These are phyloP conservation scores for Hippophae rhamnoides DNA, from an alignment of 306 rosid genomes.

Conservation along the genomic window DNA sequence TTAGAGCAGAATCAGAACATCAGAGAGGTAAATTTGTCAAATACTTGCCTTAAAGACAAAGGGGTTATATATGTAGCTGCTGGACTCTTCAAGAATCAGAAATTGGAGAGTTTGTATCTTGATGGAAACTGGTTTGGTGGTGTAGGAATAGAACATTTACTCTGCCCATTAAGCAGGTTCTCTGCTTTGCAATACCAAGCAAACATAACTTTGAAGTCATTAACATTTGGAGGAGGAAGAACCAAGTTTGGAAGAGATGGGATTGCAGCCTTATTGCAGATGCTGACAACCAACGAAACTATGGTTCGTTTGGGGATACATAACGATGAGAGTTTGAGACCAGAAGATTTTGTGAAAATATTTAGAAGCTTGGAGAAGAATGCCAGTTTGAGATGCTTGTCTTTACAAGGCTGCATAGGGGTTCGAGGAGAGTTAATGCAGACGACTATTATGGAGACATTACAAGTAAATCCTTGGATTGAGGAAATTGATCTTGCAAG, in stretches of 20 bases:
- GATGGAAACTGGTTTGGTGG: constrained; percentile 69
- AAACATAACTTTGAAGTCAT: constrained; percentile 49
- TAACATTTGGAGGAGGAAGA: constrained; percentile 74
- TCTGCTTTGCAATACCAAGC: constrained; percentile 78
- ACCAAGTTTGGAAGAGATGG: constrained; percentile 85
- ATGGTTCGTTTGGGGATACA: constrained; percentile 56
- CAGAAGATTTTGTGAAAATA: constrained; percentile 60
- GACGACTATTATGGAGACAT: constrained; percentile 62
- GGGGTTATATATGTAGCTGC: constrained; percentile 74
- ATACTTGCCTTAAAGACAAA: constrained; percentile 69
- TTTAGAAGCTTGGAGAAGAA: constrained; percentile 78
- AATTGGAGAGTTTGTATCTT: constrained; percentile 48
- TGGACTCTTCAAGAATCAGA: constrained; percentile 71
- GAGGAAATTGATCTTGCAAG: constrained; percentile 82
- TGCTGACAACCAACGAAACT: constrained; percentile 60
- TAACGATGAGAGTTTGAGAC: constrained; percentile 65
- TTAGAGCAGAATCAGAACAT: constrained; percentile 69
- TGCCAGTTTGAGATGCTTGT: constrained; percentile 60
- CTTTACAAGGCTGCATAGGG: constrained; percentile 71
- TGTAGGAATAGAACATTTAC: constrained; percentile 68
- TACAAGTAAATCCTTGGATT: constrained; percentile 89
- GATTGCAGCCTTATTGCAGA: constrained; percentile 50
- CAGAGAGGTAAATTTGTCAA: constrained; percentile 59
- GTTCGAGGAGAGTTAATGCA: constrained; percentile 65
- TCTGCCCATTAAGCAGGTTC: constrained; percentile 84